Evolutionary conservation across 2,329 filamentous ascomycete genomes (phyloP), one percentile per base, ranked within the genome.

Genomic region (Apiospora sp.): DNA sequence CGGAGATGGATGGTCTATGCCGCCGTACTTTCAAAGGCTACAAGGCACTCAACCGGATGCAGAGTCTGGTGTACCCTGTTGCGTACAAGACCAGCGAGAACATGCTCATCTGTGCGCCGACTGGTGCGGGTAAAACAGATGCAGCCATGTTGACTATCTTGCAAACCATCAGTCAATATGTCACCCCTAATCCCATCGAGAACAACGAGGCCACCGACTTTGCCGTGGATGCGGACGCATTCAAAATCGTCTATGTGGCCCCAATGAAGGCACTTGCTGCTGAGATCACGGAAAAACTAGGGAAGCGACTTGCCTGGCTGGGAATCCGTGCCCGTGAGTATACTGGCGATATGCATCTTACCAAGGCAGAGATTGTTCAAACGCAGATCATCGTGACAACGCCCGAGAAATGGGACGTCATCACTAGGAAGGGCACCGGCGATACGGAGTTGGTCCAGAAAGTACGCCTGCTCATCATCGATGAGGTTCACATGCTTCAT

Each of bases 401-500:
- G 0, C 96, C 96, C 48, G 96, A 99, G 84, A 99, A 99, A 83
- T 99, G 97, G 97, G 96, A 99, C 81, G 96, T 99, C 0, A 94
- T 99, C 6, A 99, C 96, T 3, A 90, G 96, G 74, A 99, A 98
- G 83, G 97, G 96, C 72, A 98, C 95, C 0, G 96, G 97, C 22
- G 96, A 99, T 80, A 98, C 96, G 0, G 96, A 98, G 80, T 89
- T 99, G 3, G 97, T 99, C 19, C 96, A 99, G 79, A 99, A 99
- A 81, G 96, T 99, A 34, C 91, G 96, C 14, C 87, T 99, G 1
- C 88, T 99, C 73, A 98, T 99, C 78, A 98, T 99, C 75, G 96
- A 99, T 82, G 96, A 99, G 84, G 96, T 99, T 0, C 96, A 99
- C 80, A 99, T 99, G 97, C 92, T 99, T 78, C 97, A 99, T 79